Conservation (phyloP, 2,329 filamentous ascomycete species). For the Colletotrichum sp. region DNA sequence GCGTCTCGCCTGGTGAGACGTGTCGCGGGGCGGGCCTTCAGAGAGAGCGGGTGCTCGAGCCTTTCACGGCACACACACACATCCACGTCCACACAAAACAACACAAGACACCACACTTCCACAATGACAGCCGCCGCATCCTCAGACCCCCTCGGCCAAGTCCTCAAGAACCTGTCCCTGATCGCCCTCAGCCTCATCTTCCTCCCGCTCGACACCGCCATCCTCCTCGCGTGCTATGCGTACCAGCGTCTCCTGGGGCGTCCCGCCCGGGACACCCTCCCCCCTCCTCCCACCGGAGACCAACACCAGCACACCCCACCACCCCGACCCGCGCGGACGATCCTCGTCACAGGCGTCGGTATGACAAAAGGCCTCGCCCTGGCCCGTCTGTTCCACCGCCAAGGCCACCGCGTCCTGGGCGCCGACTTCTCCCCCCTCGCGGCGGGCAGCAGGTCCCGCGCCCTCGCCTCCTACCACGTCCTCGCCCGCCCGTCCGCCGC, state of each 20-base stretch:
- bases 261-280: background rate
- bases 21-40: background rate
- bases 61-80: background rate
- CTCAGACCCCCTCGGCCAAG: background rate
- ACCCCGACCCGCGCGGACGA: constrained; percentile 27
- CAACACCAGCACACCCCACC: background rate
- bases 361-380: constrained; percentile 75
- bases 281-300: background rate
- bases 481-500: constrained; percentile 38
- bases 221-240: background rate
- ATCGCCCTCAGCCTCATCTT: constrained; percentile 11
- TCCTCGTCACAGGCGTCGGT: constrained; percentile 75
- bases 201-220: constrained; percentile 4
- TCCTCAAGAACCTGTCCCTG: constrained; percentile 17
- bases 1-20: background rate
- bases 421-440: constrained; percentile 65
- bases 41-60: background rate
- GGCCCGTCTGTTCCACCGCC: constrained; percentile 67
- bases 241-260: background rate
- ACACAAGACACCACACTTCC: background rate
- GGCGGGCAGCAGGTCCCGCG: constrained; percentile 62
- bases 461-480: constrained; percentile 60
- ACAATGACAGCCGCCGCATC: background rate
- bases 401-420: constrained; percentile 74
- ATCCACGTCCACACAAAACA: background rate